These are phyloP conservation scores for Sphaerulina musiva DNA, from an alignment of 2,329 filamentous ascomycete genomes.

Conservation along the genomic window DNA sequence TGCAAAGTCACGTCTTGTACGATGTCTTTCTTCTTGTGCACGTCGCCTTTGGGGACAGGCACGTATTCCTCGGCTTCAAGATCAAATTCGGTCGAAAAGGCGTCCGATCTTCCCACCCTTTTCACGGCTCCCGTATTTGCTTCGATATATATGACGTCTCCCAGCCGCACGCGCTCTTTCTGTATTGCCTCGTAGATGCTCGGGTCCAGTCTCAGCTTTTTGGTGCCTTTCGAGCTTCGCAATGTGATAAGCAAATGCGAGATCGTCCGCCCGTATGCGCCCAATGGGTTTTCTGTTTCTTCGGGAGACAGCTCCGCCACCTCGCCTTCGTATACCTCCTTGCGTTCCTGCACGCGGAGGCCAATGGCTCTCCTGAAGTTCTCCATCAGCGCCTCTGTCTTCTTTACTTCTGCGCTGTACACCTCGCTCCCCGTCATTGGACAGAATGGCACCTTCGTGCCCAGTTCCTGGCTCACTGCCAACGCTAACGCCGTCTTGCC, in stretches of 20 bases:
- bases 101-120: conserved; percentile 89
- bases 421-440: conserved; percentile 97
- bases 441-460: conserved; percentile 97
- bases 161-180: conserved; percentile 91
- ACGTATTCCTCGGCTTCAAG: conserved; percentile 98
- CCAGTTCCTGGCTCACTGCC: conserved; percentile 92
- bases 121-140: conserved; percentile 98
- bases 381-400: conserved; percentile 98
- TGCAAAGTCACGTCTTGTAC: conserved; percentile 97
- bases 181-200: conserved; percentile 99
- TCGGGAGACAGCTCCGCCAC: conserved; percentile 96
- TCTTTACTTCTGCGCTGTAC: conserved; percentile 97
- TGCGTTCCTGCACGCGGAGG: conserved; percentile 93
- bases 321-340: conserved; percentile 98
- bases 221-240: conserved; percentile 92
- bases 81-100: conserved; percentile 97
- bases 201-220: conserved; percentile 92
- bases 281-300: conserved; percentile 94
- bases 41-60: conserved; percentile 95
- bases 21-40: conserved; percentile 99
- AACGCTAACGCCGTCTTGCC: conserved; percentile 95
- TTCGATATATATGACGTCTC: conserved; percentile 98
- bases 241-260: conserved; percentile 89
- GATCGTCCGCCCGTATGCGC: conserved; percentile 95
- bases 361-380: conserved; percentile 97